Evolutionary conservation across 495 filamentous ascomycete species (phyloP).

Genomic region (Annulohypoxylon nitens): DNA sequence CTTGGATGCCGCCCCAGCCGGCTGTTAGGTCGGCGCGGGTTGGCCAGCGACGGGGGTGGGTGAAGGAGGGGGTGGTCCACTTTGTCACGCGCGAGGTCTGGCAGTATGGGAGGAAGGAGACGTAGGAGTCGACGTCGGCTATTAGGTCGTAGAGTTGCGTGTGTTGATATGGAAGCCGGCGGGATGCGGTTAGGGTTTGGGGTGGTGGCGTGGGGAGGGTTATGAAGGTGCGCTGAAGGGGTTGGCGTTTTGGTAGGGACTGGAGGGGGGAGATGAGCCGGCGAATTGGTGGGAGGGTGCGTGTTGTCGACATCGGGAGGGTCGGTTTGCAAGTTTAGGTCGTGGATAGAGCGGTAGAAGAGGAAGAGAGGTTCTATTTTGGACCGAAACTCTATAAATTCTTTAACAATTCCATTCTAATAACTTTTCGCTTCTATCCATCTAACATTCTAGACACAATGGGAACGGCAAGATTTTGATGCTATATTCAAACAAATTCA

Average conservation of each 20-base stretch:
- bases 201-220: constrained; percentile 51
- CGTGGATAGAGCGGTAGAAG: not conserved
- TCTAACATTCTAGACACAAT: constrained; percentile 18
- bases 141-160: constrained; percentile 81
- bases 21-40: constrained; percentile 82
- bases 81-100: constrained; percentile 74
- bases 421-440: not conserved
- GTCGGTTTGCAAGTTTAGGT: constrained; percentile 10
- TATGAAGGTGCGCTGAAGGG: constrained; percentile 54
- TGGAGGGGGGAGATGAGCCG: not conserved
- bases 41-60: constrained; percentile 67
- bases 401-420: constrained; percentile 29
- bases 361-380: not conserved
- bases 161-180: constrained; percentile 83
- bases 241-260: not conserved
- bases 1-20: constrained; percentile 84
- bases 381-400: not conserved
- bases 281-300: constrained; percentile 1
- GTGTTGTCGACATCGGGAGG: constrained; percentile 35
- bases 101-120: constrained; percentile 88
- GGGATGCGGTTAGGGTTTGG: constrained; percentile 75
- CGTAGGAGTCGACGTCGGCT: constrained; percentile 85
- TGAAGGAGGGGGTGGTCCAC: constrained; percentile 60
- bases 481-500: not conserved
- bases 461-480: not conserved